Conservation (phyloP, 768 basidiomycete species). For the Tulasnella calospora region DNA sequence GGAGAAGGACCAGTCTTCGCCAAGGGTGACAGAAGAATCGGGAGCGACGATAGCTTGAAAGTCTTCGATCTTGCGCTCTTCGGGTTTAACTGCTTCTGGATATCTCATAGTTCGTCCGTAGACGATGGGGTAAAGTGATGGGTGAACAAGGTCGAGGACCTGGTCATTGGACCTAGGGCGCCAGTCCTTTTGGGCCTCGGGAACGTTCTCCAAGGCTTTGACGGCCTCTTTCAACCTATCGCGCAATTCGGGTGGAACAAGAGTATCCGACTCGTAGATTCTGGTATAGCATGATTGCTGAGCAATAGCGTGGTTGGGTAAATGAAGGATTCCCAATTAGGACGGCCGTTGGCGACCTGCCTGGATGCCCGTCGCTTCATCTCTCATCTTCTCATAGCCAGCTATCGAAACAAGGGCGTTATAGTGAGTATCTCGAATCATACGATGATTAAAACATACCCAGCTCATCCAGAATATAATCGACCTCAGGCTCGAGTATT, state of each 20-base stretch:
- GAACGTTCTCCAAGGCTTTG: slow-evolving; percentile 38
- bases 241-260: slow-evolving; percentile 34
- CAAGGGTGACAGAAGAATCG: background rate
- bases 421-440: too few species aligned
- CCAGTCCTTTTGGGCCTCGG: slow-evolving; percentile 43
- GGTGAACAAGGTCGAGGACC: slow-evolving; percentile 47
- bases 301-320: too few species aligned
- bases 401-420: background rate
- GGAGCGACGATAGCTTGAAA: background rate
- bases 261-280: slow-evolving; percentile 36
- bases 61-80: background rate
- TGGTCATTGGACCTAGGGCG: slow-evolving; percentile 44
- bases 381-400: slow-evolving; percentile 16
- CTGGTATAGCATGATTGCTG: slow-evolving; percentile 29
- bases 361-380: slow-evolving; percentile 5
- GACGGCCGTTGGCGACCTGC: background rate
- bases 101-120: slow-evolving; percentile 36
- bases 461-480: slow-evolving; percentile 12
- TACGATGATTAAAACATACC: too few species aligned
- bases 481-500: background rate
- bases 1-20: background rate
- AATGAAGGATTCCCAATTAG: too few species aligned
- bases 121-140: slow-evolving; percentile 40
- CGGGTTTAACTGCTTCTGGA: background rate
- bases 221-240: slow-evolving; percentile 34